Conservation (phyloP, 2,329 filamentous ascomycete species). For the Penicillium crustosum region DNA sequence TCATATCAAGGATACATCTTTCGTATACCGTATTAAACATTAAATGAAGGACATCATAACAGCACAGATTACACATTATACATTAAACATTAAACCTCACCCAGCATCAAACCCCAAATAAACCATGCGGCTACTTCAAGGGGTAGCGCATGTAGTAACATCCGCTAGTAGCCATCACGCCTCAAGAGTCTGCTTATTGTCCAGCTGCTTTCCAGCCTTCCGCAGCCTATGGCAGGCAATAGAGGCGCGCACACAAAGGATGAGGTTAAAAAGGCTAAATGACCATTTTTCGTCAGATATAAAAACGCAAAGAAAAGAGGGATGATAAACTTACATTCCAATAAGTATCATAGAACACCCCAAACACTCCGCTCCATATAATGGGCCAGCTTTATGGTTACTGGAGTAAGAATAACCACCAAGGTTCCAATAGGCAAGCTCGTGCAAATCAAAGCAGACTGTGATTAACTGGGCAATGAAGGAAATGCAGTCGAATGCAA, state of each 20-base stretch:
- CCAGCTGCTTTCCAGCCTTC: constrained; percentile 1
- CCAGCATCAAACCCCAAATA: not conserved
- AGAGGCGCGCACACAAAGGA: constrained; percentile 13
- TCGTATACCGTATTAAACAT: not conserved
- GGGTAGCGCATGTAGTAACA: not conserved
- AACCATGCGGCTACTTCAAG: not conserved
- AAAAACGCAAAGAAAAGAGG: not conserved
- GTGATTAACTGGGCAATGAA: constrained; percentile 14
- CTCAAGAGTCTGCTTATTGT: not conserved
- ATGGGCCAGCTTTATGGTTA: not conserved
- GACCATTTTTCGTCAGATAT: not conserved
- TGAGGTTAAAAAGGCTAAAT: constrained; percentile 11
- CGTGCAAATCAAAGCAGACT: constrained; percentile 11
- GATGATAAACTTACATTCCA: constrained; percentile 9
- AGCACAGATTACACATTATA: not conserved
- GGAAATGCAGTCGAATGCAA: constrained; percentile 16
- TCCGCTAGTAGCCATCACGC: not conserved
- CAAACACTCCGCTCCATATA: constrained; percentile 17
- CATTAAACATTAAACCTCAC: not conserved
- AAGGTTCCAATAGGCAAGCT: constrained; percentile 8
- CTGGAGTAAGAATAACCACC: constrained; percentile 12
- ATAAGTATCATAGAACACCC: constrained; percentile 16
- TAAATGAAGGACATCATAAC: not conserved
- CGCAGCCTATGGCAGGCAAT: constrained; percentile 14
- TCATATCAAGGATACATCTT: not conserved